Conservation (phyloP, 257 asterid species). For the Nicotiana undulata region DNA sequence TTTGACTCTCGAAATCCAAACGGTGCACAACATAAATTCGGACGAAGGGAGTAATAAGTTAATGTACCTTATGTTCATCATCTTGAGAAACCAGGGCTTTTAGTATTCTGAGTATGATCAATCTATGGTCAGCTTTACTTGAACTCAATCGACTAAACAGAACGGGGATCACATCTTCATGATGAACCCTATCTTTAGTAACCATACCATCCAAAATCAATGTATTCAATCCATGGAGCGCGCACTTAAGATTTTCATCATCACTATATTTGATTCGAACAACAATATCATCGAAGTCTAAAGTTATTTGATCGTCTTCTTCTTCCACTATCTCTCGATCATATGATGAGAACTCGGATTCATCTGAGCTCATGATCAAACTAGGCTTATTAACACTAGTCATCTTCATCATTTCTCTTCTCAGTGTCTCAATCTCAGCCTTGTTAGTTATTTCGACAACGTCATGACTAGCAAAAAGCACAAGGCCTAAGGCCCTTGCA, state of each 20-base stretch:
- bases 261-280: constrained; percentile 38
- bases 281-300: constrained; percentile 44
- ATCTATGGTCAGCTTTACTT: constrained; percentile 36
- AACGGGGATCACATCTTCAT: constrained; percentile 44
- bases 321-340: constrained; percentile 18
- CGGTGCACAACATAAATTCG: no score
- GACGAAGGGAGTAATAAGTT: background rate
- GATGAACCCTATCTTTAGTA: constrained; percentile 24
- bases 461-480: constrained; percentile 68
- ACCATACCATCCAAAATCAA: constrained; percentile 40
- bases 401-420: constrained; percentile 56
- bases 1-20: no score
- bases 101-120: constrained; percentile 39
- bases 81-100: constrained; percentile 30
- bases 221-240: constrained; percentile 33
- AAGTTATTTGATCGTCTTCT: constrained; percentile 30
- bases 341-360: constrained; percentile 25
- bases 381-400: constrained; percentile 26
- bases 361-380: constrained; percentile 21
- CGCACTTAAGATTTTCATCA: constrained; percentile 37
- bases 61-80: constrained; percentile 53
- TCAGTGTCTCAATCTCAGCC: constrained; percentile 47
- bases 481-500: constrained; percentile 76
- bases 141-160: constrained; percentile 41
- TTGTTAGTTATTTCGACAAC: constrained; percentile 31